These are phyloP conservation scores for Cladosporium sp. DNA, from an alignment of 2,329 filamentous ascomycete genomes.

Conservation along the genomic window DNA sequence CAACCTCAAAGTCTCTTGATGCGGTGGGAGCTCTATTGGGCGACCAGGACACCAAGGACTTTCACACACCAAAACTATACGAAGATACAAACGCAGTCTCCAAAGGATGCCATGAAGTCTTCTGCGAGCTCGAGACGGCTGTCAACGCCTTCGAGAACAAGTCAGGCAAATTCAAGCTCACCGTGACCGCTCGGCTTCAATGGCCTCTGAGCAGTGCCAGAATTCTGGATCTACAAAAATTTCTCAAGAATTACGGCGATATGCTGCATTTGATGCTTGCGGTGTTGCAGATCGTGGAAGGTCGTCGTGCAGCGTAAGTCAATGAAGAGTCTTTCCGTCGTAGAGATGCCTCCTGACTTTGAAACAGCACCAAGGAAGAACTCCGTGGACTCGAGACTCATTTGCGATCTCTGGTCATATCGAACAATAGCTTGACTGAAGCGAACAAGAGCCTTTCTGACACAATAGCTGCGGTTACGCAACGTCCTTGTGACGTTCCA, in stretches of 20 bases:
- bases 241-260: not conserved
- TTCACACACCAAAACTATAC: slow-evolving; percentile 8
- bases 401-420: not conserved
- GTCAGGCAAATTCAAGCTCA: not conserved
- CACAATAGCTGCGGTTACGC: not conserved
- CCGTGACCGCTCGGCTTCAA: not conserved
- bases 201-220: not conserved
- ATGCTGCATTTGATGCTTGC: slow-evolving; percentile 10
- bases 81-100: slow-evolving; percentile 1
- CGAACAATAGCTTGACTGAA: not conserved
- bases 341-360: not conserved
- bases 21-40: not conserved
- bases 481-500: not conserved
- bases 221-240: not conserved
- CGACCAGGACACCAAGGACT: not conserved
- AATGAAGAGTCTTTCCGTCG: not conserved
- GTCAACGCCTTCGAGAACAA: not conserved
- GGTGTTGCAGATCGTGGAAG: slow-evolving; percentile 7
- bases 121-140: slow-evolving; percentile 2
- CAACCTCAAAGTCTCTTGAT: not conserved
- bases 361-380: slow-evolving; percentile 4
- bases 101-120: slow-evolving; percentile 3
- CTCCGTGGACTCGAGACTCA: not conserved
- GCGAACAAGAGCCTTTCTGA: slow-evolving; percentile 2
- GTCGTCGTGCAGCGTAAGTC: slow-evolving; percentile 5